These are phyloP conservation scores for Teratosphaeria nubilosa DNA, from an alignment of 2,329 filamentous ascomycete genomes.

Conservation along the genomic window DNA sequence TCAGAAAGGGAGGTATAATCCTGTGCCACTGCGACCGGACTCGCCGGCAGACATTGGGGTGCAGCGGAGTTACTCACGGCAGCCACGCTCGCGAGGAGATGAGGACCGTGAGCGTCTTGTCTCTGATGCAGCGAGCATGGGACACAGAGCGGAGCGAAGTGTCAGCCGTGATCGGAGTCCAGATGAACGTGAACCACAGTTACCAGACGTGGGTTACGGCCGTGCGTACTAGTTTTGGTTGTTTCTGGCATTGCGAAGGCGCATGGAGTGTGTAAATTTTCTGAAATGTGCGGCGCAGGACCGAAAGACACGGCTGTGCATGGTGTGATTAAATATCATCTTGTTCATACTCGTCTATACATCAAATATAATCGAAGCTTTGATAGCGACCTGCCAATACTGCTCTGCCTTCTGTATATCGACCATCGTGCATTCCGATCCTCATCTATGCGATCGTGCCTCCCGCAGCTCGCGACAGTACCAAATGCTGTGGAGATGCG, in stretches of 20 bases:
- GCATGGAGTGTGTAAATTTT: background rate
- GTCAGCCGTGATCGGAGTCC: constrained; percentile 8
- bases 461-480: background rate
- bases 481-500: background rate
- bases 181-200: constrained; percentile 15
- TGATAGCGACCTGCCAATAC: background rate
- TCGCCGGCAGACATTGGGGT: constrained; percentile 7
- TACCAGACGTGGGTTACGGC: constrained; percentile 17
- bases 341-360: background rate
- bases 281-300: background rate
- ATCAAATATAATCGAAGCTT: background rate
- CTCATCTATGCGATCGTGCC: background rate
- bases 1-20: constrained; percentile 23
- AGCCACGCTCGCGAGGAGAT: constrained; percentile 10
- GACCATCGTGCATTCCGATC: background rate
- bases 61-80: constrained; percentile 7
- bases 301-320: background rate
- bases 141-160: constrained; percentile 14
- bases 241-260: background rate
- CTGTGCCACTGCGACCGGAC: constrained; percentile 13
- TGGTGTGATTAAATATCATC: background rate
- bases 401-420: background rate
- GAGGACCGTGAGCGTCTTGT: constrained; percentile 22
- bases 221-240: background rate
- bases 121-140: constrained; percentile 24